Evolutionary conservation across 257 asterid species (phyloP).

Genomic region (Solanum etuberosum): DNA sequence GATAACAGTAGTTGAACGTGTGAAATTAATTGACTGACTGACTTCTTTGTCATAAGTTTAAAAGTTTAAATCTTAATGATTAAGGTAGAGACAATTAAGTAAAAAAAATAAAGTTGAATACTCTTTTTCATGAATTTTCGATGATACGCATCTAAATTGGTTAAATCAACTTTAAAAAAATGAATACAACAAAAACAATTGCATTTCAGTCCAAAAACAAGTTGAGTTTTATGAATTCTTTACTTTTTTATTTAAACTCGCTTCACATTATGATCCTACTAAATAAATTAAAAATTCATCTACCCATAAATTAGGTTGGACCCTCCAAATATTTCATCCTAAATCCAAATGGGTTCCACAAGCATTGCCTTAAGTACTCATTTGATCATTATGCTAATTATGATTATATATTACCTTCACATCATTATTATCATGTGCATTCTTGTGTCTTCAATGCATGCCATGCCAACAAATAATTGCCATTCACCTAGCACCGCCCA

Average conservation of each 20-base stretch:
- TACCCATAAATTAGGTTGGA: background rate
- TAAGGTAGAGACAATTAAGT: background rate
- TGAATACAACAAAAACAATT: background rate
- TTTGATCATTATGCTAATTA: conserved; percentile 3
- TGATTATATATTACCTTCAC: background rate
- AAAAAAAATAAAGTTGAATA: background rate
- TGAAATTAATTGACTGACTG: background rate
- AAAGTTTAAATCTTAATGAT: background rate
- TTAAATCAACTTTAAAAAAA: background rate
- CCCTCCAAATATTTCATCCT: background rate
- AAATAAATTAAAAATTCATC: background rate
- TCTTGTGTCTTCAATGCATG: background rate
- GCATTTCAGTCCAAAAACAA: background rate
- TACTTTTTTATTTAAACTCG: background rate
- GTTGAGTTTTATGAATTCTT: background rate
- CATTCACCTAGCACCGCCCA: background rate
- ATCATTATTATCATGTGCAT: conserved; percentile 6
- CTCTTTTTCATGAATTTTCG: background rate
- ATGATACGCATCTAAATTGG: background rate
- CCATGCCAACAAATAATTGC: background rate
- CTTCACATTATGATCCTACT: background rate
- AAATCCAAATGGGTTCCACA: background rate
- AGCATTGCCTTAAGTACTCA: background rate
- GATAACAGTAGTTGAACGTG: background rate
- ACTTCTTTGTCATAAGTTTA: background rate